phyloP scores from a whole-genome alignment of 2,329 filamentous ascomycete species.

The Colletotrichum chrysophilum region DNA sequence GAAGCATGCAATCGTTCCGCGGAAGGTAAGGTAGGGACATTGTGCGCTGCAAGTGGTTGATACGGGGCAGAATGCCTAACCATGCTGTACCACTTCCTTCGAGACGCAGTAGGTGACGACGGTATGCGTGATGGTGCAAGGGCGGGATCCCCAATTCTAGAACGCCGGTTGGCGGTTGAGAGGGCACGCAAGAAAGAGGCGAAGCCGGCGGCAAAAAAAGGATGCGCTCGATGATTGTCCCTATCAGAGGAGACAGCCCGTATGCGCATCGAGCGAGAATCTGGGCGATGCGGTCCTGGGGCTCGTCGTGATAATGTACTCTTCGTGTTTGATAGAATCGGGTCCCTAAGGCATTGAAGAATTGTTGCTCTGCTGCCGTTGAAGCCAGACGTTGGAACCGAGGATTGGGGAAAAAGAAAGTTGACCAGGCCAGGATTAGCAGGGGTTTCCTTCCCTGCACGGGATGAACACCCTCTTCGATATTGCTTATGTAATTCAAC shows the following conservation, averaged over 20 bases:
- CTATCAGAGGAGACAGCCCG: not conserved
- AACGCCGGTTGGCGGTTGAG: slow-evolving; percentile 3
- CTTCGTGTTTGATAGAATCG: not conserved
- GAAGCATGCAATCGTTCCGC: slow-evolving; percentile 1
- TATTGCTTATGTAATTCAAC: not conserved
- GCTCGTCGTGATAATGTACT: not conserved
- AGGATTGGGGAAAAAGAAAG: not conserved
- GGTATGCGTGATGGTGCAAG: not conserved
- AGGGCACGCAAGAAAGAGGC: not conserved
- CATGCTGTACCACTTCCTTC: not conserved
- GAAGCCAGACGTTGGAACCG: not conserved
- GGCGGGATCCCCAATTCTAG: slow-evolving; percentile 7
- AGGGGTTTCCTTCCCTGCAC: not conserved
- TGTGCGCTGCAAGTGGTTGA: not conserved
- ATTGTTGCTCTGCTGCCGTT: not conserved
- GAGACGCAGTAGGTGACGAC: not conserved
- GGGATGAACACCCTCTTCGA: not conserved
- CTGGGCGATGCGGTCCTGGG: not conserved
- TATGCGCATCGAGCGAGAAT: not conserved
- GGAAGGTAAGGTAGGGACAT: not conserved
- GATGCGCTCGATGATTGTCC: not conserved
- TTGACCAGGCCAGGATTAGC: not conserved
- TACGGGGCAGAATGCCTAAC: not conserved
- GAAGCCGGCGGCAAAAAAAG: slow-evolving; percentile 16
- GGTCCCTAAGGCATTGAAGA: not conserved